Percentiles rank a stretch among this genome's conserved stretches.
phyloP scores from a whole-genome alignment of 2,329 filamentous ascomycete species.

The Arthrocladium fulminans region DNA sequence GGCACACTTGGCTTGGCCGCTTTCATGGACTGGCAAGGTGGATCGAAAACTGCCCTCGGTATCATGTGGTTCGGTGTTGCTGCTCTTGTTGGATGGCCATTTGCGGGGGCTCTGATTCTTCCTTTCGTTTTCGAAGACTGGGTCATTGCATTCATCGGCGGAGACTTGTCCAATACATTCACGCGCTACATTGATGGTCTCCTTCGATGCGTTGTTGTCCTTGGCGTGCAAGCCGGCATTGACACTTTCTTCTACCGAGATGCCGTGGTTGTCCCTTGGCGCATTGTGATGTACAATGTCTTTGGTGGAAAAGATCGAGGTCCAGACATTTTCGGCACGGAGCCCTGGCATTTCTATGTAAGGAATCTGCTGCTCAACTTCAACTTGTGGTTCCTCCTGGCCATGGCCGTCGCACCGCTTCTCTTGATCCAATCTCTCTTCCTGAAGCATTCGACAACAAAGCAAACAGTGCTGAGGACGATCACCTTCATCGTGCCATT shows the following conservation, averaged over 20 bases:
- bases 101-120: slow-evolving; percentile 69
- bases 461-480: slow-evolving; percentile 63
- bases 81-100: slow-evolving; percentile 86
- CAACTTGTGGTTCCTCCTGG: slow-evolving; percentile 84
- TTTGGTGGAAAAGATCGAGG: slow-evolving; percentile 70
- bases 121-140: slow-evolving; percentile 76
- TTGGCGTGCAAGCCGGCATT: slow-evolving; percentile 59
- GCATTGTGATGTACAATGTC: slow-evolving; percentile 93
- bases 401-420: slow-evolving; percentile 63
- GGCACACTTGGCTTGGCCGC: slow-evolving; percentile 75
- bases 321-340: slow-evolving; percentile 87
- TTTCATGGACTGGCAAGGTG: slow-evolving; percentile 83
- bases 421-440: slow-evolving; percentile 64
- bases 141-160: slow-evolving; percentile 41
- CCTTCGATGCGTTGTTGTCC: slow-evolving; percentile 55
- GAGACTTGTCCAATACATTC: slow-evolving; percentile 52
- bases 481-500: slow-evolving; percentile 74
- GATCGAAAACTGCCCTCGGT: slow-evolving; percentile 68
- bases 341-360: slow-evolving; percentile 95
- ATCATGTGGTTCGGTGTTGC: slow-evolving; percentile 88
- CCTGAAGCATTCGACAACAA: slow-evolving; percentile 47
- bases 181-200: slow-evolving; percentile 59
- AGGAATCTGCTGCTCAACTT: slow-evolving; percentile 89
- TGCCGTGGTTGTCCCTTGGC: slow-evolving; percentile 68
- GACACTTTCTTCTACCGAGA: slow-evolving; percentile 83